Evolutionary conservation across 306 rosid species (phyloP).

Genomic region (Acacia crassicarpa): DNA sequence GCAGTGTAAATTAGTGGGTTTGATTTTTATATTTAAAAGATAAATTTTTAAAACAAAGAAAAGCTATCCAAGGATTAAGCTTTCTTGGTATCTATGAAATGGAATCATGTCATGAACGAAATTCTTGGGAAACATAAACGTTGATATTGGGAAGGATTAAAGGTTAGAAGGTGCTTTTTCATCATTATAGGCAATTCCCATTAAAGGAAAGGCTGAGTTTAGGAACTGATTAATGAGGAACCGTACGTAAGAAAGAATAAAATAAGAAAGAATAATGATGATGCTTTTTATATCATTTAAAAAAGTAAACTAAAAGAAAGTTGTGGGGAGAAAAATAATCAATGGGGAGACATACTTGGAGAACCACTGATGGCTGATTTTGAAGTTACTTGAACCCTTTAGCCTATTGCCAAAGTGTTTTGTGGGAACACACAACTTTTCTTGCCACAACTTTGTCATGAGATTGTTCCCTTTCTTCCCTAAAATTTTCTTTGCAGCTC

Average conservation of each 20-base stretch:
- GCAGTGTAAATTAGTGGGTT: background rate
- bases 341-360: background rate
- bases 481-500: background rate
- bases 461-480: conserved; percentile 23
- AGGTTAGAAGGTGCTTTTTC: background rate
- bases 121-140: background rate
- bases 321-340: background rate
- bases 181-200: background rate
- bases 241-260: background rate
- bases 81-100: background rate
- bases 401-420: background rate
- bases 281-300: background rate
- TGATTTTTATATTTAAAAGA: background rate
- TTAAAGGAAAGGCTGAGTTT: background rate
- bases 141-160: background rate
- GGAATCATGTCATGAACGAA: background rate
- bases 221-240: background rate
- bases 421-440: background rate
- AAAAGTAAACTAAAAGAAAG: background rate
- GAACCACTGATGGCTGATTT: background rate
- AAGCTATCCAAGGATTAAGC: background rate
- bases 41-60: background rate
- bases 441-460: conserved; percentile 24
- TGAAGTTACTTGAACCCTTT: background rate
- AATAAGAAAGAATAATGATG: background rate